Conservation (phyloP, 305 asterid genomes). For the Rubia peregrina region DNA sequence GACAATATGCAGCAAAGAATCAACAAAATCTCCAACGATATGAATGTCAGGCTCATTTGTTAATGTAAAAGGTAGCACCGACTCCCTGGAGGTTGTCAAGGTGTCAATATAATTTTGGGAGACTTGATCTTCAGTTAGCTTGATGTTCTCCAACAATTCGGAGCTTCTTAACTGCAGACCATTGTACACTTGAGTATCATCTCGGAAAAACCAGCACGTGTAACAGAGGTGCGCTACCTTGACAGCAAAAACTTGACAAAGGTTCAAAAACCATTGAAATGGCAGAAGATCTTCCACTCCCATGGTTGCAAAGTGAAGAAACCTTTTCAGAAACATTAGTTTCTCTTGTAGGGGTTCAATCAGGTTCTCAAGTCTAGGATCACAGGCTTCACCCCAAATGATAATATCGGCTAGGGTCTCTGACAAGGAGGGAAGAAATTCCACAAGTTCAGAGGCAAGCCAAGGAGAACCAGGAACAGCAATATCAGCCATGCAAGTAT, state of each 20-base stretch:
- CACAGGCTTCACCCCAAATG: not conserved
- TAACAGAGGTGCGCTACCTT: not conserved
- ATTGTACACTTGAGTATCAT: not conserved
- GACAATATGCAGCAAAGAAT: not conserved
- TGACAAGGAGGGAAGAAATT: not conserved
- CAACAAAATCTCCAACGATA: constrained; percentile 1
- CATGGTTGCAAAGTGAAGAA: not conserved
- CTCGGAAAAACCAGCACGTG: not conserved
- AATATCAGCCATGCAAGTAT: not conserved
- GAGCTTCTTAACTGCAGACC: not conserved
- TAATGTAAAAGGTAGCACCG: not conserved
- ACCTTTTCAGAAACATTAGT: not conserved
- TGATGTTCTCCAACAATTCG: not conserved
- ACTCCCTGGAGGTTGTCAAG: not conserved
- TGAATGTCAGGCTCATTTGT: not conserved
- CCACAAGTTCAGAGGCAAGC: not conserved
- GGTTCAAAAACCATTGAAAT: not conserved
- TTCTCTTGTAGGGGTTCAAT: constrained; percentile 4
- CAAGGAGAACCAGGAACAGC: not conserved
- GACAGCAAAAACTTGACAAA: not conserved
- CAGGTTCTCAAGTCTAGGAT: not conserved
- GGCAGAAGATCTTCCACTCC: not conserved
- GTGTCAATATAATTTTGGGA: constrained; percentile 3
- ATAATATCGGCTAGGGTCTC: constrained; percentile 3
- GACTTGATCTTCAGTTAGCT: not conserved